Conservation (phyloP, 2,329 filamentous ascomycete genomes). For the Ceratocystis papillata region DNA sequence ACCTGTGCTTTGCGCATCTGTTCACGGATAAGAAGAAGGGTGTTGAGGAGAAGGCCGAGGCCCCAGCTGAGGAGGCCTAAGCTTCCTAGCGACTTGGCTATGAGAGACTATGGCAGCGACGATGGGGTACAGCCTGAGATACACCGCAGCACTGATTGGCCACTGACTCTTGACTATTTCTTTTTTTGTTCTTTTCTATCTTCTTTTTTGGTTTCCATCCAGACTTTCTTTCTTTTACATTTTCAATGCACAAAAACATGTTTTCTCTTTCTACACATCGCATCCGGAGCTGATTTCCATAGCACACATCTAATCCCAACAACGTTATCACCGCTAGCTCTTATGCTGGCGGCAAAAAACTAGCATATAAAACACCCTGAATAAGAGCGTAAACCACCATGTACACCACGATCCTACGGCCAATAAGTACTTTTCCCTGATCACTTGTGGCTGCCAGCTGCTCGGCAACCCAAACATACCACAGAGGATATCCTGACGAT, state of each 20-base stretch:
- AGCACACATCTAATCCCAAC: neutral
- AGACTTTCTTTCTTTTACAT: neutral
- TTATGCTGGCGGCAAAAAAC: constrained; percentile 80
- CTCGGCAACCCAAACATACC: constrained; percentile 71
- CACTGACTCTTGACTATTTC: neutral
- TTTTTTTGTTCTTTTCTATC: neutral
- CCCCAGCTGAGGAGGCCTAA: neutral
- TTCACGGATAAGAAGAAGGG: constrained; percentile 22
- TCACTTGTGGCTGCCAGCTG: constrained; percentile 30
- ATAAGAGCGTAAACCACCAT: constrained; percentile 74
- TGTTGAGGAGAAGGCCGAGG: constrained; percentile 2
- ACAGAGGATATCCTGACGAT: constrained; percentile 76
- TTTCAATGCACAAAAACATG: constrained; percentile 11
- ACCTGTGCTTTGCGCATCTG: constrained; percentile 22
- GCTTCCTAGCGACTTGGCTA: neutral
- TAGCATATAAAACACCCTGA: constrained; percentile 75
- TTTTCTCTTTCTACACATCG: neutral
- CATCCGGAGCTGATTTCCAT: neutral
- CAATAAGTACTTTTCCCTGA: constrained; percentile 28
- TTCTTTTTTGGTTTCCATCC: neutral
- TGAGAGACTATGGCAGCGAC: neutral
- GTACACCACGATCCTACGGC: constrained; percentile 44
- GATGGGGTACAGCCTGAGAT: neutral
- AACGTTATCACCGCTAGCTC: neutral
- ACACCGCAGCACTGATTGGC: neutral